Evolutionary conservation across 1,139 yeast species (phyloP).

Genomic region (Saccharomyces hybrid): DNA sequence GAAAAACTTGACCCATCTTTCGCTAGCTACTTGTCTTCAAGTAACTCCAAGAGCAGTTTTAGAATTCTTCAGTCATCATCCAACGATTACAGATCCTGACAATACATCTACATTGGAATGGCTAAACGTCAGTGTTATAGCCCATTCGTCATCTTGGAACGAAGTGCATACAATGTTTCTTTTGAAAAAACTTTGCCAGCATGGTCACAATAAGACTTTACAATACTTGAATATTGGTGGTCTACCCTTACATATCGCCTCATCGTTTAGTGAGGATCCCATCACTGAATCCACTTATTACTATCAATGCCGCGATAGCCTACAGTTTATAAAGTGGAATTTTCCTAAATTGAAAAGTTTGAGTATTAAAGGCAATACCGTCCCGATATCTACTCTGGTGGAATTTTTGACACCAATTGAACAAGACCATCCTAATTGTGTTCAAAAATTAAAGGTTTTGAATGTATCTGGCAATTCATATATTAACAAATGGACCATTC

Average conservation of each 20-base stretch:
- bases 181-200: slow-evolving; percentile 39
- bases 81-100: slow-evolving; percentile 48
- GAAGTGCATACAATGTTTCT: slow-evolving; percentile 53
- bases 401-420: slow-evolving; percentile 38
- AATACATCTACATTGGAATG: slow-evolving; percentile 46
- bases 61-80: slow-evolving; percentile 65
- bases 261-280: slow-evolving; percentile 31
- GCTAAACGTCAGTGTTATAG: slow-evolving; percentile 72
- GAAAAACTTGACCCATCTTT: slow-evolving; percentile 64
- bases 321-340: slow-evolving; percentile 48
- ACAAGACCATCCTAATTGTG: slow-evolving; percentile 4
- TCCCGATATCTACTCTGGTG: slow-evolving; percentile 45
- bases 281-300: slow-evolving; percentile 19
- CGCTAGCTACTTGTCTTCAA: slow-evolving; percentile 71
- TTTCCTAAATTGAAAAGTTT: slow-evolving; percentile 54
- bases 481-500: slow-evolving; percentile 46
- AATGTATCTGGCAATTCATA: slow-evolving; percentile 47
- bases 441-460: slow-evolving; percentile 37
- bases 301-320: slow-evolving; percentile 37
- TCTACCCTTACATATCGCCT: slow-evolving; percentile 39
- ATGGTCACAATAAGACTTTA: slow-evolving; percentile 36
- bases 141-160: slow-evolving; percentile 55
- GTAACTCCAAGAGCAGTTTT: slow-evolving; percentile 68
- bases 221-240: slow-evolving; percentile 64
- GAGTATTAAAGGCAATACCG: slow-evolving; percentile 50